phyloP scores from a whole-genome alignment of 2,329 filamentous ascomycete species.

The Phaeophleospora eucalypticola region DNA sequence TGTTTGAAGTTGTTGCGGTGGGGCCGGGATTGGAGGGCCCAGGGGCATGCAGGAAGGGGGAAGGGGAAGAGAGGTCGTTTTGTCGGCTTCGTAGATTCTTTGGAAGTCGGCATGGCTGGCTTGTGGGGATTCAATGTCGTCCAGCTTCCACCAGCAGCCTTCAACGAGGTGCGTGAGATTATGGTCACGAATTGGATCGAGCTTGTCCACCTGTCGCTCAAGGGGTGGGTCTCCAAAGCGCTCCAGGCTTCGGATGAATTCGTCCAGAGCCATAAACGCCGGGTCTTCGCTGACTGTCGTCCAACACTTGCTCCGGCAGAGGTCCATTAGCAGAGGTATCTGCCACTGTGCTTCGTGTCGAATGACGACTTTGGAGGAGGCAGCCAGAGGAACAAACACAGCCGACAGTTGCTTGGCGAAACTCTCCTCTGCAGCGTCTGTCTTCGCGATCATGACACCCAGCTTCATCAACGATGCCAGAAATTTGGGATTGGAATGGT shows the following conservation, averaged over 20 bases:
- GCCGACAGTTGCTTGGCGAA: conserved; percentile 40
- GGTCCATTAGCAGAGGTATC: conserved; percentile 42
- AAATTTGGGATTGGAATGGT: conserved; percentile 46
- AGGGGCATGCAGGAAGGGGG: conserved; percentile 33
- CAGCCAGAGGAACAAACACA: conserved; percentile 41
- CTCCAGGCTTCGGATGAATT: conserved; percentile 42
- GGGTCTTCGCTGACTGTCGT: conserved; percentile 35
- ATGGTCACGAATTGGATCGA: conserved; percentile 43
- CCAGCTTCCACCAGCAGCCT: conserved; percentile 43
- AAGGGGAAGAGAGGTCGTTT: neutral
- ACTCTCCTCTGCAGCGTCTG: conserved; percentile 33
- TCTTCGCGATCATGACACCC: conserved; percentile 40
- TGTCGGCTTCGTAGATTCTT: conserved; percentile 31
- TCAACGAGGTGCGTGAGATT: conserved; percentile 44
- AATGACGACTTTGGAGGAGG: conserved; percentile 50
- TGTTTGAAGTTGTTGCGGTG: neutral
- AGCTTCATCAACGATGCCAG: conserved; percentile 47
- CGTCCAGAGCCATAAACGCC: conserved; percentile 41
- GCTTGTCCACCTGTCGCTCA: conserved; percentile 36
- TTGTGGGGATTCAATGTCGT: conserved; percentile 38
- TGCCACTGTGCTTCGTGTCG: conserved; percentile 51
- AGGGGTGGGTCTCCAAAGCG: conserved; percentile 39
- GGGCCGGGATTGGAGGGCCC: conserved; percentile 20
- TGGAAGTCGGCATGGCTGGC: conserved; percentile 40
- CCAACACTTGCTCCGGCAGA: conserved; percentile 37